Evolutionary conservation across 371 early-diverging fungal genomes (phyloP).

Genomic region (Choanephora cucurbitarum): DNA sequence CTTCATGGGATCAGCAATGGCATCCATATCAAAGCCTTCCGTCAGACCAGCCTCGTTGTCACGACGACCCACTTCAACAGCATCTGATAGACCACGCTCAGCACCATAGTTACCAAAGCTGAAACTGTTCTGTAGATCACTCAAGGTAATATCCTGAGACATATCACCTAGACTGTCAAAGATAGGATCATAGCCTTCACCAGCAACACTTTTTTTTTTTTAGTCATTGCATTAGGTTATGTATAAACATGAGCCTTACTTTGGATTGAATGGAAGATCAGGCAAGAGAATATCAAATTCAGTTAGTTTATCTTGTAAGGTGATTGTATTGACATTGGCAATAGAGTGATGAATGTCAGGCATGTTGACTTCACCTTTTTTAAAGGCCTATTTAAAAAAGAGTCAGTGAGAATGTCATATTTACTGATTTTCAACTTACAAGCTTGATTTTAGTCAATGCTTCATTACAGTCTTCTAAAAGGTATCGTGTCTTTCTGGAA

Average conservation of each 20-base stretch:
- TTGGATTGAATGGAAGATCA: slow-evolving; percentile 61
- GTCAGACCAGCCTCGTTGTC: slow-evolving; percentile 43
- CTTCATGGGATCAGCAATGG: slow-evolving; percentile 37
- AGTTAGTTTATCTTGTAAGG: slow-evolving; percentile 82
- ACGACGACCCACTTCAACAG: slow-evolving; percentile 39
- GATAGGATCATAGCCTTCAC: slow-evolving; percentile 24
- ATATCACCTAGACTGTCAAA: slow-evolving; percentile 33
- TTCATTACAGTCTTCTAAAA: slow-evolving; percentile 97
- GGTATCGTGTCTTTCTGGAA: slow-evolving; percentile 94
- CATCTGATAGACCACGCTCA: slow-evolving; percentile 25
- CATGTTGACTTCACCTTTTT: slow-evolving; percentile 86
- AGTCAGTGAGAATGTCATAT: not conserved
- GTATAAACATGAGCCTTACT: too few species aligned
- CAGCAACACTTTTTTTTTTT: too few species aligned
- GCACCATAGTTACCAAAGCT: slow-evolving; percentile 20
- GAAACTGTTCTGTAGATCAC: slow-evolving; percentile 30
- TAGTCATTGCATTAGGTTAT: too few species aligned
- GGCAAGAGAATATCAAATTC: slow-evolving; percentile 91
- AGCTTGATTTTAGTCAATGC: slow-evolving; percentile 93
- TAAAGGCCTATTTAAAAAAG: slow-evolving; percentile 67
- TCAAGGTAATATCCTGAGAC: slow-evolving; percentile 64
- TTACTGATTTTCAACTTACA: too few species aligned
- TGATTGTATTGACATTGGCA: slow-evolving; percentile 82
- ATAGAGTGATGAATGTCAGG: slow-evolving; percentile 71
- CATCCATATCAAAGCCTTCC: slow-evolving; percentile 28